Evolutionary conservation across 2,329 filamentous ascomycete genomes (phyloP), one percentile per base, ranked within the genome.

Genomic region (Xylaria sp.): DNA sequence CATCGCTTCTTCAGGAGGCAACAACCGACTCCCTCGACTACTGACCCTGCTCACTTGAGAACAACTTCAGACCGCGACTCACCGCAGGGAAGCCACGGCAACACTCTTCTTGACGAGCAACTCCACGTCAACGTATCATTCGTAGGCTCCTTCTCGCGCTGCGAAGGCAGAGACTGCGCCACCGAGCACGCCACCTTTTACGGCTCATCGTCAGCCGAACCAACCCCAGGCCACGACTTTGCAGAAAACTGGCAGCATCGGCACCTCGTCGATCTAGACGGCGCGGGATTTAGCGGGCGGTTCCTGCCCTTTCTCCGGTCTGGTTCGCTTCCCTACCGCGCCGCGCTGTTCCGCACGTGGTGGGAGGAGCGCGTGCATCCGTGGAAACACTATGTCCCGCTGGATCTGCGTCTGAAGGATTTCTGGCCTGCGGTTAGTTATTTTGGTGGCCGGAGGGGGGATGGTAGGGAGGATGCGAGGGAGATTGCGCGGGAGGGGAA

Each of bases 361-460:
- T 87, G 87, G 69, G 87, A 89, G 67, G 80, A 83, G 35, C 79
- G 88, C 2, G 74, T 90, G 1, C 78, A 85, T 14, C 80, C 84
- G 0, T 90, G 88, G 88, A 76, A 78, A 21, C 87, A 90, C 72
- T 90, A 87, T 66, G 80, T 89, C 0, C 88, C 88, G 0, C 79
- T 89, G 67, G 85, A 89, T 69, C 80, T 76, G 67, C 70, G 65
- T 64, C 59, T 74, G 2, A 55, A 64, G 11, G 74, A 75, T 19
- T 43, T 75, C 4, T 71, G 69, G 69, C 23, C 57, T 15, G 68
- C 70, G 11, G 51, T 78, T 1, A 58, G 61, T 14, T 77, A 75
- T 57, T 69, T 78, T 19, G 67, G 67, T 42, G 71, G 49, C 15
- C n/a, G n/a, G 9, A 31, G 67, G 35, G 1, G 66, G 51, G 0